A percentile compares a stretch with the other conserved stretches of the same genome.
Conservation (phyloP, 331 rosid genomes). For the Pyrus hybrid region DNA sequence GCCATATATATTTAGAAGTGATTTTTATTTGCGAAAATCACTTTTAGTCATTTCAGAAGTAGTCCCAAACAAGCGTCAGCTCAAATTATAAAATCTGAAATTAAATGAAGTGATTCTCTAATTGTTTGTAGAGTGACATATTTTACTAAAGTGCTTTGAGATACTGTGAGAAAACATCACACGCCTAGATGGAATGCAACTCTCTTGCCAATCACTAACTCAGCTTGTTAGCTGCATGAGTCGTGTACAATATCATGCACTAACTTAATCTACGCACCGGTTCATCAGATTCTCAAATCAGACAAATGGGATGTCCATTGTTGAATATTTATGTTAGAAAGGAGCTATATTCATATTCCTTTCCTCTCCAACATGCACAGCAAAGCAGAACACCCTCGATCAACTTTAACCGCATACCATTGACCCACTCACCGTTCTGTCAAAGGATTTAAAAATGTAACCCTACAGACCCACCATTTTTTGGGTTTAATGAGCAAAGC, state of each 20-base stretch:
- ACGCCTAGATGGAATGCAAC: too few species aligned
- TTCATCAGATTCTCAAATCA: neutral
- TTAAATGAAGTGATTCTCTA: too few species aligned
- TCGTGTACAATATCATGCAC: neutral
- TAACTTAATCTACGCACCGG: neutral
- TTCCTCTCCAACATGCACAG: slow-evolving; percentile 41
- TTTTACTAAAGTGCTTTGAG: too few species aligned
- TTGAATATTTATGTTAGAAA: slow-evolving; percentile 8
- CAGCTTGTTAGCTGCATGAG: neutral
- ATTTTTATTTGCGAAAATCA: too few species aligned
- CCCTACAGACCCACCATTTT: neutral
- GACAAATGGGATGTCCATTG: neutral
- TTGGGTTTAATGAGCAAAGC: too few species aligned
- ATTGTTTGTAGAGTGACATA: too few species aligned
- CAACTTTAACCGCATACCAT: neutral
- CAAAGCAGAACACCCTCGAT: neutral
- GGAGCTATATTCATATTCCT: slow-evolving; percentile 36
- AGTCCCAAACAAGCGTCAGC: too few species aligned
- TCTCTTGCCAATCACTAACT: too few species aligned
- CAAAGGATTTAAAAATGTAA: slow-evolving; percentile 4
- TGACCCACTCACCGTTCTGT: slow-evolving; percentile 2
- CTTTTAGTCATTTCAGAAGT: too few species aligned
- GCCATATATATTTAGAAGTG: too few species aligned
- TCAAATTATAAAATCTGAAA: too few species aligned
- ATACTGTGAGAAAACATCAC: too few species aligned